Evolutionary conservation across 2,329 filamentous ascomycete species (phyloP).

Genomic region (Colletotrichum cordylinicola): DNA sequence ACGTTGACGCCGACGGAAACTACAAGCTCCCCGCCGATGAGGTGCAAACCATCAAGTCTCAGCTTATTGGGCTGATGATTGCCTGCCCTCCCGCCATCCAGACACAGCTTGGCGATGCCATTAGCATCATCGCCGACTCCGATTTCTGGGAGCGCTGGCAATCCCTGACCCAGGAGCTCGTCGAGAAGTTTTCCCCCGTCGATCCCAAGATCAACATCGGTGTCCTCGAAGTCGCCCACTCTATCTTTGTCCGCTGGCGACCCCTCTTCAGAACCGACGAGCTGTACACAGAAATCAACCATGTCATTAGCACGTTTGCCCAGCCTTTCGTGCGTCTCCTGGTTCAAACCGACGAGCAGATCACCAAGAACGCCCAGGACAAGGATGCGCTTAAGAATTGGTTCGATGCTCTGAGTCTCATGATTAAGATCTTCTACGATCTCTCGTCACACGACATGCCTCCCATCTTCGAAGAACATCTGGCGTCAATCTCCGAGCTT

Average conservation of each 20-base stretch:
- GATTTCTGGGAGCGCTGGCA: constrained; percentile 98
- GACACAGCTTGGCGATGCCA: constrained; percentile 92
- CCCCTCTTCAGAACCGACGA: constrained; percentile 93
- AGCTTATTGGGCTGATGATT: constrained; percentile 97
- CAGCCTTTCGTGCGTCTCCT: constrained; percentile 83
- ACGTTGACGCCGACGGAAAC: constrained; percentile 92
- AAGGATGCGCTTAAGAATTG: constrained; percentile 76
- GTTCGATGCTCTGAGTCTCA: constrained; percentile 85
- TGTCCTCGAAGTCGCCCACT: constrained; percentile 95
- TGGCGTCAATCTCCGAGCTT: constrained; percentile 76
- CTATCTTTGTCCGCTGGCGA: constrained; percentile 95
- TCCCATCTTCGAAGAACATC: constrained; percentile 90
- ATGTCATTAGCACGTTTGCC: constrained; percentile 87
- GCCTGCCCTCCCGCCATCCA: constrained; percentile 86
- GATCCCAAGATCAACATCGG: constrained; percentile 89
- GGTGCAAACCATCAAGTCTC: constrained; percentile 89
- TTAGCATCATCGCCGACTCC: constrained; percentile 96
- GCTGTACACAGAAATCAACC: constrained; percentile 94
- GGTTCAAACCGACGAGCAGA: constrained; percentile 72
- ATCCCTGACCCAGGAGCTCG: constrained; percentile 91
- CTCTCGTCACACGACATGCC: constrained; percentile 97
- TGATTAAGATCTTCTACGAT: constrained; percentile 93
- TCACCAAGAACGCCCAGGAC: constrained; percentile 78
- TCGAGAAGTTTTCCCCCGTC: constrained; percentile 81
- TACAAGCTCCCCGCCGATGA: constrained; percentile 87